Evolutionary conservation across 345 rosid species (phyloP).

Genomic region (Citrus trifoliata): DNA sequence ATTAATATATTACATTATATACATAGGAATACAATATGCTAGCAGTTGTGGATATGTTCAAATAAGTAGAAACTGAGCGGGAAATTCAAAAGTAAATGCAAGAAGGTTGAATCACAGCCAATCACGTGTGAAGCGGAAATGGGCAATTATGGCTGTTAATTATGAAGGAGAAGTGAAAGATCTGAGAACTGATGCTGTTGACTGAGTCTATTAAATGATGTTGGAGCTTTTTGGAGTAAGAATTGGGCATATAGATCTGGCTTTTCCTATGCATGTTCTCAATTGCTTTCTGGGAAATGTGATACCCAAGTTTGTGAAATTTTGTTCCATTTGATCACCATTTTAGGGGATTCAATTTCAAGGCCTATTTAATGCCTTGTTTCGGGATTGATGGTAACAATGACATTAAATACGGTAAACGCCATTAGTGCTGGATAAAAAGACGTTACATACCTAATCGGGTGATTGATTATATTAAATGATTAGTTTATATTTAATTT

Average conservation of each 20-base stretch:
- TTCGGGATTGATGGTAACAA: not conserved
- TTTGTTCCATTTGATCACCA: not conserved
- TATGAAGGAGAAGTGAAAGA: not conserved
- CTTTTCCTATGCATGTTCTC: not conserved
- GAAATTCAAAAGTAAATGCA: slow-evolving; percentile 18
- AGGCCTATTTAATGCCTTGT: not conserved
- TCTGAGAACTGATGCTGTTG: slow-evolving; percentile 6
- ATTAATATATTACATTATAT: too few species aligned
- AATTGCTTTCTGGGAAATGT: not conserved
- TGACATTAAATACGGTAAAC: not conserved
- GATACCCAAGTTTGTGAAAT: not conserved
- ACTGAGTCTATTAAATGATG: slow-evolving; percentile 23
- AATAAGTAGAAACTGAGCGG: slow-evolving; percentile 11
- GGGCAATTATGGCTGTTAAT: not conserved
- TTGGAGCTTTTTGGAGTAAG: slow-evolving; percentile 2
- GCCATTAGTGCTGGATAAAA: not conserved
- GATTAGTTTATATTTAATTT: too few species aligned
- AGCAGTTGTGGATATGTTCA: not conserved
- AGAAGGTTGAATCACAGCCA: too few species aligned
- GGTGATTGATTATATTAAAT: too few species aligned
- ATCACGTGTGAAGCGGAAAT: not conserved
- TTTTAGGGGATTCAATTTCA: not conserved
- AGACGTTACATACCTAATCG: not conserved
- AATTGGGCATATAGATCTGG: not conserved
- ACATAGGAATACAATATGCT: not conserved